Base-by-base conservation (phyloP, 495 filamentous ascomycete genomes). In the Penicillium robsamsonii region DNA sequence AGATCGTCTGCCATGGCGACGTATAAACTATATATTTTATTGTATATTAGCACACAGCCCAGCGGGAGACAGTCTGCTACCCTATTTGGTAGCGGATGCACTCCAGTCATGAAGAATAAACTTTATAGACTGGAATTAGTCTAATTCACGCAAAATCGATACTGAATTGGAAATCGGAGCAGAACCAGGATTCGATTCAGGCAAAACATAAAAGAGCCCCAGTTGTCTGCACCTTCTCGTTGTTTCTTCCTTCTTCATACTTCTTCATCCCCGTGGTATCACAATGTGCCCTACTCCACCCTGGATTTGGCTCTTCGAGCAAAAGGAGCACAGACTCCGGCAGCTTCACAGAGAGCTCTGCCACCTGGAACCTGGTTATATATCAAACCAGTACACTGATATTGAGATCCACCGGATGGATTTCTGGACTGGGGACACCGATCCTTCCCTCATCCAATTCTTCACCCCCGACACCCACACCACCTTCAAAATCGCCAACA, bases 371-470 rank as follows among this genome's bases (percentile, higher is more conserved):
- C 45, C 27, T 30, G 27, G 17, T 18, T 47, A 29, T 17, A 47
- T 31, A 4, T 5, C 45, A 10, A 47, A 31, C n/a, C 8, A 31
- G 8, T 12, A 1, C n/a, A 1, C 2, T 4, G 15, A 29, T 13
- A 18, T 50, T n/a, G 37, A 29, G 2, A n/a, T 50, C 48, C 48
- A 50, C 37, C 20, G 15, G 37, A 50, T 50, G 48, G 35, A 50
- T 17, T 50, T 50, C 22, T 24, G 15, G 22, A 41, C 24, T n/a
- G 48, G 48, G 10, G 35, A 37, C 4, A 50, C 48, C 33, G 33
- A 37, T 3, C 25, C 35, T 13, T 40, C 33, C 12, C 25, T 50
- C 33, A 29, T 40, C 35, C 15, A 40, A 27, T 50, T 27, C 48
- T 50, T 40, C 35, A 13, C 8, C 20, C 48, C 35, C 7, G 33